Evolutionary conservation across 2,329 filamentous ascomycete species (phyloP).

Genomic region (Dactylellina haptotyla): DNA sequence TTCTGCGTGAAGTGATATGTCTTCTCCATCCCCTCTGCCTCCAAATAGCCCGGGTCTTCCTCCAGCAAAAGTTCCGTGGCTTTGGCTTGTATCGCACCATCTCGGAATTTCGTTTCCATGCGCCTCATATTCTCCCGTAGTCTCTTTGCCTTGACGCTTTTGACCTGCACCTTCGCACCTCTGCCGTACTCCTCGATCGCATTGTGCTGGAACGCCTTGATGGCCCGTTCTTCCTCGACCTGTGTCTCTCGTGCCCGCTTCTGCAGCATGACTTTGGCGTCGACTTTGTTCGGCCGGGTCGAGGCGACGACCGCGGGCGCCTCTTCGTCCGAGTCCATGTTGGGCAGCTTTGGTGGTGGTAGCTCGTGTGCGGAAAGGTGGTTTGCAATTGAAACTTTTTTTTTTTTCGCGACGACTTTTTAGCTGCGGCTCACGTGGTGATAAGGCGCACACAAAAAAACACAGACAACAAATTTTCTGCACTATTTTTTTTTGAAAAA

Average conservation of each 20-base stretch:
- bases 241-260: constrained; percentile 19
- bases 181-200: constrained; percentile 74
- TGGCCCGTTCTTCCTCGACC: constrained; percentile 55
- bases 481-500: constrained; percentile 28
- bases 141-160: constrained; percentile 86
- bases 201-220: constrained; percentile 62
- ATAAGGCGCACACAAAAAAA: constrained; percentile 54
- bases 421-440: constrained; percentile 50
- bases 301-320: constrained; percentile 19
- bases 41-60: constrained; percentile 83
- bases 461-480: constrained; percentile 54
- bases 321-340: constrained; percentile 45
- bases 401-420: constrained; percentile 44
- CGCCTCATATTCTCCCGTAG: constrained; percentile 79
- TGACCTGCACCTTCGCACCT: constrained; percentile 77
- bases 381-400: constrained; percentile 27
- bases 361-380: constrained; percentile 9
- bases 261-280: constrained; percentile 62
- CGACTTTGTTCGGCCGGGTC: constrained; percentile 57
- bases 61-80: constrained; percentile 95
- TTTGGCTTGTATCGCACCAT: constrained; percentile 83
- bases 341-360: constrained; percentile 9
- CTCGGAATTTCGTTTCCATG: constrained; percentile 83
- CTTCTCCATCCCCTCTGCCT: constrained; percentile 89
- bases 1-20: constrained; percentile 93